Base-by-base conservation (phyloP, 805 yeast genomes). In the Ogataea corticis region DNA sequence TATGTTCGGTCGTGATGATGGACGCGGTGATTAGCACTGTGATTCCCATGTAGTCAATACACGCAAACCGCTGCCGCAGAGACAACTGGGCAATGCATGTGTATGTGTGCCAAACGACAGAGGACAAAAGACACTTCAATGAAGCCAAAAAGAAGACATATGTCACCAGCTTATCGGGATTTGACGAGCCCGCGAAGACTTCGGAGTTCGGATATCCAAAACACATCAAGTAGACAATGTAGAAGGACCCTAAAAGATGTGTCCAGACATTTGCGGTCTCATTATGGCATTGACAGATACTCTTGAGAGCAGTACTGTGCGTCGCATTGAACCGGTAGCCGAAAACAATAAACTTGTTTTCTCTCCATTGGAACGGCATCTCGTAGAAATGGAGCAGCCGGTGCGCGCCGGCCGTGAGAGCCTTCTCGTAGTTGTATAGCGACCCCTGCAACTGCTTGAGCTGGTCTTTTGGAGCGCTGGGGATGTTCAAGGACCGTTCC, bases 201-300 rank as follows among this genome's bases (percentile, higher is more conserved):
- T 63, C 68, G 0, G 91, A 73, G 2, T 62, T 53, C 10, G 97
- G 97, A 56, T 77, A 85, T 51, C 83, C 86, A 53, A 67, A 69
- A 12, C 80, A 35, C 11, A 80, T 73, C 15, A 91, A 56, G 51
- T 81, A 83, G 1, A 75, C 41, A 62, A 91, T 67, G 23, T 79
- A 57, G 2, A 79, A 25, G 2, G 85, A 77, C 12, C 97, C 98
- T 2, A 80, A 29, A 12, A 88, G 58, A 68, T 92, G 99, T 0
- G 96, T 78, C 98, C 99, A 92, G 45, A 92, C 90, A 66, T 94
- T 94, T 61, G 86, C 77, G 0, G 96, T 78, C 65, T 92, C 99
- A 62, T 92, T 92, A 67, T 94, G 98, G 63, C 75, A 51, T 38
- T 71, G 62, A 59, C 80, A 75, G 14, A 90, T 69, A 38, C 91